A percentile compares a stretch with the other conserved stretches of the same genome.
Conservation (phyloP, 1,284 basidiomycete genomes). For the Malassezia arunalokei region DNA sequence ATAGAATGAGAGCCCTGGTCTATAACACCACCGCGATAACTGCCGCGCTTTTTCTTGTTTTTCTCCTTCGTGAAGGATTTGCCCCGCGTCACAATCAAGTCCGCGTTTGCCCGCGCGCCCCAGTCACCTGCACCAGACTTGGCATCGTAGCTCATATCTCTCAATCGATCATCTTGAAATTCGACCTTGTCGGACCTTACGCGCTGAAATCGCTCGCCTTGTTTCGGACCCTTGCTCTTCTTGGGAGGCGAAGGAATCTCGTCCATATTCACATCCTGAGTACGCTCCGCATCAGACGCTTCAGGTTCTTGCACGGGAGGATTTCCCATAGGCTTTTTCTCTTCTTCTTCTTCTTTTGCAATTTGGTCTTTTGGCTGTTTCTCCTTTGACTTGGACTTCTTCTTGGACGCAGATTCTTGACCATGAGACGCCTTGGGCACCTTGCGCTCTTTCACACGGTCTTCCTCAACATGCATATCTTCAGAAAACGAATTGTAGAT, state of each 20-base stretch:
- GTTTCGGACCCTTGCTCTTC: slow-evolving; percentile 3
- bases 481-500: neutral
- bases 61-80: slow-evolving; percentile 96
- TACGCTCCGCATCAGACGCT: neutral
- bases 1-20: slow-evolving; percentile 40
- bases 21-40: slow-evolving; percentile 45
- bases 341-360: neutral
- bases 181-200: slow-evolving; percentile 60
- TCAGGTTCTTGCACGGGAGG: neutral
- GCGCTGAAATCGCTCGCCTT: slow-evolving; percentile 56
- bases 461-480: neutral
- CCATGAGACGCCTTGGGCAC: neutral
- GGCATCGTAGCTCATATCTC: slow-evolving; percentile 70
- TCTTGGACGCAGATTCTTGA: neutral
- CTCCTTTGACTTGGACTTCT: neutral
- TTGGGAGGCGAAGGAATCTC: neutral
- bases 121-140: slow-evolving; percentile 66
- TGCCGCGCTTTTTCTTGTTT: slow-evolving; percentile 94
- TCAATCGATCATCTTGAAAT: slow-evolving; percentile 55
- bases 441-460: neutral
- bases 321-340: neutral
- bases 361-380: neutral
- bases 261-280: neutral
- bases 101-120: slow-evolving; percentile 68
- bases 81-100: slow-evolving; percentile 83